These are phyloP conservation scores for Somion occarium DNA, from an alignment of 1,284 basidiomycete genomes.

Conservation along the genomic window DNA sequence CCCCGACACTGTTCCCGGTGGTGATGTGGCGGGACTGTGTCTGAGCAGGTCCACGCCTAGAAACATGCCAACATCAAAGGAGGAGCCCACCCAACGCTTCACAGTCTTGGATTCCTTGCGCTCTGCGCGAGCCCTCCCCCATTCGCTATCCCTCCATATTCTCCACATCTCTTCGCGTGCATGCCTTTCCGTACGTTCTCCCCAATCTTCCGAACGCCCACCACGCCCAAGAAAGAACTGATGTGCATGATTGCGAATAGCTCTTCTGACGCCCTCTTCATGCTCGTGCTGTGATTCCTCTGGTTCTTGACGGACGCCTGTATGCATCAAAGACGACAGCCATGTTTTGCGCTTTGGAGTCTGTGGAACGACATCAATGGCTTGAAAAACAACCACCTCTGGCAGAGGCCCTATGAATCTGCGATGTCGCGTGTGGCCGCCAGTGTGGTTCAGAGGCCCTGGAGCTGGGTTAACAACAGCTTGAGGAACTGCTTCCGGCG, in stretches of 20 bases:
- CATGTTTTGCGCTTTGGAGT: not conserved
- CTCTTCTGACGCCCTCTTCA: constrained; percentile 37
- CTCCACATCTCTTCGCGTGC: constrained; percentile 51
- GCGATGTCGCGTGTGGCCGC: not conserved
- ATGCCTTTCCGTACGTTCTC: constrained; percentile 44
- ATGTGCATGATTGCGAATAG: constrained; percentile 55
- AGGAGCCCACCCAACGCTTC: constrained; percentile 62
- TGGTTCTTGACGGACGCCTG: not conserved
- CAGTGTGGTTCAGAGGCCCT: not conserved
- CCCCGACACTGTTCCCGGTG: not conserved
- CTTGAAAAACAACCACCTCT: constrained; percentile 1
- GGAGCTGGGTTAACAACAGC: not conserved
- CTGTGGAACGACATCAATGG: not conserved
- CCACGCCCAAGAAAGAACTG: constrained; percentile 60
- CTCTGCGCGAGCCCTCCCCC: constrained; percentile 46
- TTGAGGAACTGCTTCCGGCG: not conserved
- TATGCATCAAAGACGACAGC: not conserved
- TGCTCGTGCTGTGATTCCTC: constrained; percentile 13
- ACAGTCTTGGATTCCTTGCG: constrained; percentile 27
- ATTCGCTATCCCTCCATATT: constrained; percentile 64
- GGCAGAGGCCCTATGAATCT: constrained; percentile 7
- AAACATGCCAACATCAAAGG: constrained; percentile 70
- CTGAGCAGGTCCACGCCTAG: constrained; percentile 44
- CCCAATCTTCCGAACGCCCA: constrained; percentile 63
- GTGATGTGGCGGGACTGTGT: not conserved